A percentile compares a stretch with the other conserved stretches of the same genome.
Conservation (phyloP, 495 filamentous ascomycete genomes). For the Talaromyces trachyspermus region DNA sequence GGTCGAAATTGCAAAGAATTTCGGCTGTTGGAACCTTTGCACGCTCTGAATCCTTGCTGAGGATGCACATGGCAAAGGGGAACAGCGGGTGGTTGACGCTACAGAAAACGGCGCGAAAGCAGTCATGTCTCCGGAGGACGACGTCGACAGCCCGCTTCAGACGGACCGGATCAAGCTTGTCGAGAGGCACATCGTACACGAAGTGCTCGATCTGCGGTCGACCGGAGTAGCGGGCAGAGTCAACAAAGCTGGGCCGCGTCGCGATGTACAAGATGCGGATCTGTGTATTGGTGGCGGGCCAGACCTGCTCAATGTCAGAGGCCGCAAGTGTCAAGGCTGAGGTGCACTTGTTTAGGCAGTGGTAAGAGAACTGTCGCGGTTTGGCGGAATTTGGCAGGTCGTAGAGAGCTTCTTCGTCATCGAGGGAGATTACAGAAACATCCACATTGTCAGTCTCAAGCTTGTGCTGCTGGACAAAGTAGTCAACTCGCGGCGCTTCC, state of each 20-base stretch:
- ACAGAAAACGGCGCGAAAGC: background rate
- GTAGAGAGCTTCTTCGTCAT: constrained; percentile 1
- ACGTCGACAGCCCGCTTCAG: background rate
- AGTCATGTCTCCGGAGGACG: constrained; percentile 1
- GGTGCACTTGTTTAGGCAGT: background rate
- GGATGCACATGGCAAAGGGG: background rate
- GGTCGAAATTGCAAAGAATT: background rate
- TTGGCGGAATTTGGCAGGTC: background rate
- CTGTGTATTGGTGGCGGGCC: constrained; percentile 1
- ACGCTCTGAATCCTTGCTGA: background rate
- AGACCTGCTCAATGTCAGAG: background rate
- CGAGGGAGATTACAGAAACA: background rate
- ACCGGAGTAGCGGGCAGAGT: background rate
- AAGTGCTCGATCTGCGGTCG: background rate
- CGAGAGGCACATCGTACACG: background rate
- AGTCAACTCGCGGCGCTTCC: background rate
- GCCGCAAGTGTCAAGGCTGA: background rate
- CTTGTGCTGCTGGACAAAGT: background rate
- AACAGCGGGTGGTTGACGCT: background rate
- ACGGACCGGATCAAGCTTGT: background rate
- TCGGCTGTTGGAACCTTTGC: background rate
- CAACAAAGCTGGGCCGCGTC: background rate
- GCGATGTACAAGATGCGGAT: background rate
- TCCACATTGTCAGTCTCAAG: background rate
- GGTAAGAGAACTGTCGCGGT: background rate